Evolutionary conservation across 2,329 filamentous ascomycete genomes (phyloP).

Genomic region (Arachnomyces sp.): DNA sequence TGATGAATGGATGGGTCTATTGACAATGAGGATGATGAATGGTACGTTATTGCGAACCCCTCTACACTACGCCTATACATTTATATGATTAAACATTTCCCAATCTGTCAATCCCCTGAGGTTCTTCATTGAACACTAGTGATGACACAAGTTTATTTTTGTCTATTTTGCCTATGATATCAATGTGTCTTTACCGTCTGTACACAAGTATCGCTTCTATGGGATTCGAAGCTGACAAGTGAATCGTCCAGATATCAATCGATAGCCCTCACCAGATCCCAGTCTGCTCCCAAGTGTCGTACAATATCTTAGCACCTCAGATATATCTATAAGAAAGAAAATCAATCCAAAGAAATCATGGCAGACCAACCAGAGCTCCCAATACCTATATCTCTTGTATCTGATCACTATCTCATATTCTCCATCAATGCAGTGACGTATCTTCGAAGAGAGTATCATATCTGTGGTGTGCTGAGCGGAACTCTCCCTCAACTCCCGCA

Average conservation of each 20-base stretch:
- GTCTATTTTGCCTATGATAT: conserved; percentile 23
- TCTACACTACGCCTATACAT: conserved; percentile 4
- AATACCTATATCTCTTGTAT: conserved; percentile 72
- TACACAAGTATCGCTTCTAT: conserved; percentile 3
- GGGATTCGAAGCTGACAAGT: conserved; percentile 17
- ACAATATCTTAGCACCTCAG: too few species aligned
- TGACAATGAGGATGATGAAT: conserved; percentile 15
- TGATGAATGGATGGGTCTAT: too few species aligned
- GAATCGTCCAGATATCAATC: conserved; percentile 1
- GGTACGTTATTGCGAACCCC: conserved; percentile 18
- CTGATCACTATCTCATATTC: conserved; percentile 79
- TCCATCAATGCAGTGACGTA: conserved; percentile 71
- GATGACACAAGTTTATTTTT: conserved; percentile 15
- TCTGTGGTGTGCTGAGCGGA: conserved; percentile 78
- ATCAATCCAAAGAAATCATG: conserved; percentile 16
- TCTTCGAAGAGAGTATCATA: conserved; percentile 70
- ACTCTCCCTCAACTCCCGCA: conserved; percentile 86
- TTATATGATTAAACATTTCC: conserved; percentile 56
- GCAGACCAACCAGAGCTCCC: conserved; percentile 40
- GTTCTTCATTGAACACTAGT: conserved; percentile 34
- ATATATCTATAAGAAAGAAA: too few species aligned
- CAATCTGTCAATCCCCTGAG: conserved; percentile 84
- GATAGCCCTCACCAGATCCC: conserved; percentile 2
- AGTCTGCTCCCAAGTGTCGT: too few species aligned
- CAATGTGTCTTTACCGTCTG: conserved; percentile 11